These are phyloP conservation scores for Zanthoxylum bungeanum DNA, from an alignment of 345 rosid species.

Conservation along the genomic window DNA sequence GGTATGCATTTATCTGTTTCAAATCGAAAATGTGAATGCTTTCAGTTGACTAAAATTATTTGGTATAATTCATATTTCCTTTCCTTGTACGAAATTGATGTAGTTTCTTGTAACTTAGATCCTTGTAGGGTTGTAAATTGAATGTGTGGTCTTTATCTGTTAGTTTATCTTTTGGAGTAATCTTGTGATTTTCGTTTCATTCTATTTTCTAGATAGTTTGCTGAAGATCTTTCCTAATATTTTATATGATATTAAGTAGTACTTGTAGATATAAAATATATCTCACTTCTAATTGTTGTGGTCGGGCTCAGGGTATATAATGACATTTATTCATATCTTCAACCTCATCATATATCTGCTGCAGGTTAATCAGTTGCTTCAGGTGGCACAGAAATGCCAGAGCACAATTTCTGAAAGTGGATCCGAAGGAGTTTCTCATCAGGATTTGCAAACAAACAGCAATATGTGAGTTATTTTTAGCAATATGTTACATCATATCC, in stretches of 20 bases:
- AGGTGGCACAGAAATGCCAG: slow-evolving; percentile 96
- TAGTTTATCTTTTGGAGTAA: background rate
- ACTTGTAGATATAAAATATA: background rate
- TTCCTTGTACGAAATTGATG: background rate
- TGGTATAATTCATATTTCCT: background rate
- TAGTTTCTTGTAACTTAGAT: slow-evolving; percentile 1
- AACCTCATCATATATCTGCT: slow-evolving; percentile 1
- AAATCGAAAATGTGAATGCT: background rate
- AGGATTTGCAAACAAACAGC: slow-evolving; percentile 90
- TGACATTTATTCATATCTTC: background rate
- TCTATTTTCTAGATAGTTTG: background rate
- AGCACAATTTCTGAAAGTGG: slow-evolving; percentile 88
- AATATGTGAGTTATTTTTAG: slow-evolving; percentile 61
- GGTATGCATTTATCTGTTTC: slow-evolving; percentile 35
- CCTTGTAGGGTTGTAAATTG: background rate
- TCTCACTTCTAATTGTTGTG: background rate
- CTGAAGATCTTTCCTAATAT: background rate
- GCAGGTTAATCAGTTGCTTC: slow-evolving; percentile 90
- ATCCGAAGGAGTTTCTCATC: slow-evolving; percentile 82
- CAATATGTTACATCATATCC: background rate
- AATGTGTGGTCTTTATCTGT: background rate
- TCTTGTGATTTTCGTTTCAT: background rate
- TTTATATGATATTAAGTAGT: background rate
- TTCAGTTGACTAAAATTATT: background rate
- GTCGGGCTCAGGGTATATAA: background rate